These are phyloP conservation scores for Populus deltoides DNA, from an alignment of 345 rosid species.

Conservation along the genomic window DNA sequence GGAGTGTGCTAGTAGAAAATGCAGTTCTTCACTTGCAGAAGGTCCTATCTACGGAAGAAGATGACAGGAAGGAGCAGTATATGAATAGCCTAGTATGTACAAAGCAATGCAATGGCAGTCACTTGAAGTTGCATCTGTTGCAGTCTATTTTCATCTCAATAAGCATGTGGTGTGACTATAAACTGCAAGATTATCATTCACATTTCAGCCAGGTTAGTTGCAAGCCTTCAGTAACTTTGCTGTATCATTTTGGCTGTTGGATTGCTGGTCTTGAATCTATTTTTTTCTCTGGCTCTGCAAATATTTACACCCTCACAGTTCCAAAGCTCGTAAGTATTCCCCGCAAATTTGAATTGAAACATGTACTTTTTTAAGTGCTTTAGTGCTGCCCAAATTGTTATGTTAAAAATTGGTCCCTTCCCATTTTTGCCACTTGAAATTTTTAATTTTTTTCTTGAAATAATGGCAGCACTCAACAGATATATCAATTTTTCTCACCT, in stretches of 20 bases:
- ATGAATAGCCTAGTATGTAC: conserved; percentile 54
- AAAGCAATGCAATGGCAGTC: conserved; percentile 38
- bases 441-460: no score
- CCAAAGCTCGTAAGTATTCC: background rate
- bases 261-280: background rate
- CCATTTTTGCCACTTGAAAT: no score
- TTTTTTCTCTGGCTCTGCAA: no score
- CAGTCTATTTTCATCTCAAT: conserved; percentile 57
- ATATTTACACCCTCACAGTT: background rate
- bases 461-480: no score
- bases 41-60: conserved; percentile 41
- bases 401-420: no score
- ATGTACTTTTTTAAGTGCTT: no score
- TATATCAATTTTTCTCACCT: background rate
- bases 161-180: conserved; percentile 71
- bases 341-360: no score
- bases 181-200: conserved; percentile 79
- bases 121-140: conserved; percentile 44
- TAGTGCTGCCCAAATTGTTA: no score
- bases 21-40: conserved; percentile 60
- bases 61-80: conserved; percentile 56
- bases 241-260: background rate
- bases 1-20: conserved; percentile 57
- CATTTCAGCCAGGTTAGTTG: conserved; percentile 70
- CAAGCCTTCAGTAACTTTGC: conserved; percentile 15